Percentiles rank a stretch among this genome's conserved stretches.
Evolutionary conservation across 2,329 filamentous ascomycete genomes (phyloP).

Genomic region (Sclerotinia borealis): DNA sequence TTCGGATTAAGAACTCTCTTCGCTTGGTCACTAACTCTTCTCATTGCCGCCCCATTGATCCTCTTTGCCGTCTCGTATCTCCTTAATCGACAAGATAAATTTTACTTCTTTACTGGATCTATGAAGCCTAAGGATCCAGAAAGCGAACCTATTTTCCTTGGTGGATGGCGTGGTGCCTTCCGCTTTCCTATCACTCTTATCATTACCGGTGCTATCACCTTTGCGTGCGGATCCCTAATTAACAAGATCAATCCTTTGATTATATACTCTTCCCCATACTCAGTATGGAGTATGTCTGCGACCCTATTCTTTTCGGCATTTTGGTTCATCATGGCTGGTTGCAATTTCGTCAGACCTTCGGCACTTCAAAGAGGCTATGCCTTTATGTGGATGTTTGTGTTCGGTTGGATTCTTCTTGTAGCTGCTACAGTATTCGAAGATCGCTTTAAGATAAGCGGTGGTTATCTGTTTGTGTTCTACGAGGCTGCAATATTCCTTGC

Average conservation of each 20-base stretch:
- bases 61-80: slow-evolving; percentile 64
- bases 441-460: slow-evolving; percentile 63
- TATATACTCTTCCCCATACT: slow-evolving; percentile 82
- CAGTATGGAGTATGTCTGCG: slow-evolving; percentile 83
- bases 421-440: slow-evolving; percentile 70
- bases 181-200: slow-evolving; percentile 72
- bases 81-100: slow-evolving; percentile 68
- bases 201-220: slow-evolving; percentile 59
- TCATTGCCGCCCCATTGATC: slow-evolving; percentile 72
- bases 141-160: slow-evolving; percentile 55
- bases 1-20: slow-evolving; percentile 80
- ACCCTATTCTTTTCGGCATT: slow-evolving; percentile 73
- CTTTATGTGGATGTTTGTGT: slow-evolving; percentile 75
- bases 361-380: slow-evolving; percentile 78
- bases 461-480: slow-evolving; percentile 78
- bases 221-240: slow-evolving; percentile 69
- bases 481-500: slow-evolving; percentile 71
- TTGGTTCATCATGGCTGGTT: slow-evolving; percentile 76
- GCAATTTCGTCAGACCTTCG: slow-evolving; percentile 74
- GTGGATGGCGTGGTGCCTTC: slow-evolving; percentile 77
- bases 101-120: slow-evolving; percentile 74
- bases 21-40: slow-evolving; percentile 75
- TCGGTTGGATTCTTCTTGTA: slow-evolving; percentile 69
- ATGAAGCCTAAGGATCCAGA: slow-evolving; percentile 53
- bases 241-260: slow-evolving; percentile 84